Evolutionary conservation across 208 protist genomes (phyloP).

Genomic region (Leishmania aethiopica): DNA sequence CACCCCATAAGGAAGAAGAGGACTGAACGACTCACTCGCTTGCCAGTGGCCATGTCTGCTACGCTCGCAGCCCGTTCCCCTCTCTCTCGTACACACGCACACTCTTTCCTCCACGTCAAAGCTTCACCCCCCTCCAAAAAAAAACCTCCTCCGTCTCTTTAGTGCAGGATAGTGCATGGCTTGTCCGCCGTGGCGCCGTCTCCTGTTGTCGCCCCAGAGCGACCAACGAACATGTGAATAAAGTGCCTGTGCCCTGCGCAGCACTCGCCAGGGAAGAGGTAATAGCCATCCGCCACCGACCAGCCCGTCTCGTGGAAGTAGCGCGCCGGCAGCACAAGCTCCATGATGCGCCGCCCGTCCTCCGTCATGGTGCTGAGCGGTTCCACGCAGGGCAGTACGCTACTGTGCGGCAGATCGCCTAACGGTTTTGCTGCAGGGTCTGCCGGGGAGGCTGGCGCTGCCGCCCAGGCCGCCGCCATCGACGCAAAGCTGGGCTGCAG

Average conservation of each 20-base stretch:
- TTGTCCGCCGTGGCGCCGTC: not conserved
- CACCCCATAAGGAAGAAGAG: not conserved
- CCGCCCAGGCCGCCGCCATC: conserved; percentile 31
- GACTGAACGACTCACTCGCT: not conserved
- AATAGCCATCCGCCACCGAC: conserved; percentile 21
- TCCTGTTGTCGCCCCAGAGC: not conserved
- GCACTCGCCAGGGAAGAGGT: conserved; percentile 19
- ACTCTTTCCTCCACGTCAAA: not conserved
- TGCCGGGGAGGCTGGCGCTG: not conserved
- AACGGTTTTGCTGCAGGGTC: not conserved
- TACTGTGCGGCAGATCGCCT: conserved; percentile 29
- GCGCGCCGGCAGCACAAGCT: conserved; percentile 18
- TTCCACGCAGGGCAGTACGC: conserved; percentile 25
- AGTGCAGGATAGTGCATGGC: not conserved
- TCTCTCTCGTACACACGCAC: not conserved
- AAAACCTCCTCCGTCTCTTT: not conserved
- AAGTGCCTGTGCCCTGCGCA: conserved; percentile 10
- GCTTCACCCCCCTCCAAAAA: too few relatives aligned
- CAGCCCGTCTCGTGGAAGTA: conserved; percentile 34
- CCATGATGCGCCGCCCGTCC: conserved; percentile 14
- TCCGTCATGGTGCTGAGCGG: conserved; percentile 10
- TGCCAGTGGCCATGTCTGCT: not conserved
- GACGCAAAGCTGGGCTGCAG: conserved; percentile 26
- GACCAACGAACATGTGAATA: conserved; percentile 21
- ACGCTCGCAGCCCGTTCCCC: too few relatives aligned